Evolutionary conservation across 2,329 filamentous ascomycete genomes (phyloP).

Genomic region (Alternaria alternata): DNA sequence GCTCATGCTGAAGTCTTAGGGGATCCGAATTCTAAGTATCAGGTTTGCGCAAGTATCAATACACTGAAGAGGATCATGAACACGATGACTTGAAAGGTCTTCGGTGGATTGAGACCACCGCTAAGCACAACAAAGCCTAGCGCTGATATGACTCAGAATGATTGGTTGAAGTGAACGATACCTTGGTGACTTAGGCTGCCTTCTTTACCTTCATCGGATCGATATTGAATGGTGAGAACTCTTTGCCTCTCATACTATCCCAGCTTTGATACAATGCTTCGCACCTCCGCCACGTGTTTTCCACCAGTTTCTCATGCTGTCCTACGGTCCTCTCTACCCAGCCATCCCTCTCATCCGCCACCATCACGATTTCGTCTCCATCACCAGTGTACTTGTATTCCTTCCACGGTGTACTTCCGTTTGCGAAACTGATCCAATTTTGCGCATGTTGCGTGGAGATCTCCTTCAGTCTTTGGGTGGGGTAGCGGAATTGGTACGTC

Average conservation of each 20-base stretch:
- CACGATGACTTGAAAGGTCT: neutral
- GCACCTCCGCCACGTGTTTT: constrained; percentile 18
- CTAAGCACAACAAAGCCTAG: neutral
- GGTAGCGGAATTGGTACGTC: constrained; percentile 30
- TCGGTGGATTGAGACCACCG: neutral
- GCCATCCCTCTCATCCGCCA: constrained; percentile 33
- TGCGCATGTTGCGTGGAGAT: constrained; percentile 32
- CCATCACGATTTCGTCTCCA: constrained; percentile 24
- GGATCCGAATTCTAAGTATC: neutral
- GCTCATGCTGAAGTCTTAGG: neutral
- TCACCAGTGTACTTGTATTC: constrained; percentile 22
- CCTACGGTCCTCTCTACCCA: constrained; percentile 28
- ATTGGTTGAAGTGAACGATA: neutral
- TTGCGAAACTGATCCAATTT: constrained; percentile 33
- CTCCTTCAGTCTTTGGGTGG: constrained; percentile 21
- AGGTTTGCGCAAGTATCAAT: neutral
- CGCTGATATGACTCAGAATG: neutral
- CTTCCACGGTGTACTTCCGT: constrained; percentile 29
- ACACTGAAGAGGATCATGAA: neutral
- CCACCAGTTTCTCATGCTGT: constrained; percentile 24
- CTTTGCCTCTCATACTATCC: constrained; percentile 15
- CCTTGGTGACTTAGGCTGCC: neutral
- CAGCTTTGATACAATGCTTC: constrained; percentile 27
- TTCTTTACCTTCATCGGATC: constrained; percentile 17
- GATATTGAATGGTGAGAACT: constrained; percentile 21